Conservation (phyloP, 2,329 filamentous ascomycete species). For the Penicillium sp. region DNA sequence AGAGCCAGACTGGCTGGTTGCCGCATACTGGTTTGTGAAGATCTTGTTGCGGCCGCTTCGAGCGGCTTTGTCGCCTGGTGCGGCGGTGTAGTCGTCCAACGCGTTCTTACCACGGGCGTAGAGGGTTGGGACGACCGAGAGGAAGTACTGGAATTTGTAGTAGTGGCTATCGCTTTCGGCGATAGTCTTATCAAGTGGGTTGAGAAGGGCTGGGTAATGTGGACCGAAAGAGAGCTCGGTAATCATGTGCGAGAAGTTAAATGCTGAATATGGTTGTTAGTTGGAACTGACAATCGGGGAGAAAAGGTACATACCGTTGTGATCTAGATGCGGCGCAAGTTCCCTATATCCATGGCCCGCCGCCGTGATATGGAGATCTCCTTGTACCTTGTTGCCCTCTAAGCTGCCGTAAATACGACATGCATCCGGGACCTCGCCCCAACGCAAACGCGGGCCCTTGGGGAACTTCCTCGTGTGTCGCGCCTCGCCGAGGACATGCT, state of each 20-base stretch:
- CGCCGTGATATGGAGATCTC: slow-evolving; percentile 96
- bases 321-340: slow-evolving; percentile 72
- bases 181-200: slow-evolving; percentile 88
- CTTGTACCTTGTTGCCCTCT: slow-evolving; percentile 93
- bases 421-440: slow-evolving; percentile 57
- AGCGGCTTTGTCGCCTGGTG: slow-evolving; percentile 29
- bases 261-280: slow-evolving; percentile 49
- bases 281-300: not conserved
- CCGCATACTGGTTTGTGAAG: slow-evolving; percentile 95
- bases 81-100: slow-evolving; percentile 40
- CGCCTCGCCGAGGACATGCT: slow-evolving; percentile 76
- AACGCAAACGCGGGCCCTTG: slow-evolving; percentile 65
- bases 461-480: slow-evolving; percentile 58
- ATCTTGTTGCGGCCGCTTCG: slow-evolving; percentile 46
- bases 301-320: slow-evolving; percentile 55
- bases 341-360: slow-evolving; percentile 91
- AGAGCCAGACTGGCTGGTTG: slow-evolving; percentile 72
- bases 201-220: slow-evolving; percentile 89
- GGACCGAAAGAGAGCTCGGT: slow-evolving; percentile 93
- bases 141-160: slow-evolving; percentile 96
- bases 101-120: slow-evolving; percentile 59
- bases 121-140: slow-evolving; percentile 88
- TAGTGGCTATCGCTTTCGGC: slow-evolving; percentile 70
- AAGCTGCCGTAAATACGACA: slow-evolving; percentile 87
- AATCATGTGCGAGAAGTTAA: slow-evolving; percentile 98